These are phyloP conservation scores for sweet orange (Citrus sinensis) DNA, from an alignment of 345 rosid species.

Conservation along the genomic window DVS_A1.0 CM039165.1:24458501-24459000, in stretches of 20 bases:
- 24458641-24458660: background rate
- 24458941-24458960: background rate
- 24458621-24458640: conserved; percentile 8
- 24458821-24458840: background rate
- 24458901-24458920: background rate
- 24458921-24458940: background rate
- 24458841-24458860: no score
- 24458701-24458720: background rate
- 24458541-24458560: background rate
- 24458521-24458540: background rate
- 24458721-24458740: background rate
- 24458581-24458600: background rate
- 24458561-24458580: background rate
- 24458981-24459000: background rate
- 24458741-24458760: conserved; percentile 6
- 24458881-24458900: background rate
- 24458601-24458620: background rate
- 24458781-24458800: background rate
- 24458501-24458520: background rate
- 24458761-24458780: background rate
- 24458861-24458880: background rate
- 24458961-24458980: background rate
- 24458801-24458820: background rate
- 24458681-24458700: background rate
- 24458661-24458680: background rate